Evolutionary conservation across 257 asterid species (phyloP), one percentile per base, ranked within the genome.

Genomic region (Misopates orontium): DNA sequence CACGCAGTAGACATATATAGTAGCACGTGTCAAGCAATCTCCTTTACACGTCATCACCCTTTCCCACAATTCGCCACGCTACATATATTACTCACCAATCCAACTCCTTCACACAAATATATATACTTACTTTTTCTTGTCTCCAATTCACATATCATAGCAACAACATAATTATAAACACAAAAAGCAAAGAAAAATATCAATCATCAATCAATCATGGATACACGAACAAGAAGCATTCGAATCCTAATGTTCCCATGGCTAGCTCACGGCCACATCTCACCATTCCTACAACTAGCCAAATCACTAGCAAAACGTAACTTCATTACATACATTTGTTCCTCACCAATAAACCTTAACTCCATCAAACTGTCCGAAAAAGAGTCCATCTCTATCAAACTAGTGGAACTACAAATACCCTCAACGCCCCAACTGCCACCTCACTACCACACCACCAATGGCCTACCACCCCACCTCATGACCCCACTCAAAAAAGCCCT

Each of bases 231-330:
- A 36, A 73, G 65, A 56, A 76, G 80, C 60, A 49, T 64, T 1
- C 72, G 68, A 48, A 51, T 79, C 20, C 39, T 83, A 32, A 83
- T 80, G 82, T 49, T 80, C 1, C 85, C 85, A 72, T 83, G 85
- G 85, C 54, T 73, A 63, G 78, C 80, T 36, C 71, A 78, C 32
- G 80, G 77, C 48, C 88, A 83, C 58, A 77, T 73, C 18, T 67
- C 74, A 36, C 73, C 85, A 25, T 75, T 66, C 39, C 80, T 83
- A 19, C 75, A 70, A 45, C 82, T 77, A 36, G 85, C 84, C 69
- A 75, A 69, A 53, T 55, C 72, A 41, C 83, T 83, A n/a, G n/a
- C 77, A 28, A 66, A 45, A 15, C 61, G 71, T 54, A 77, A 77
- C 72, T 77, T 72, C 68, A 56, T 36, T 36, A 58, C 60, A 25